These are phyloP conservation scores for Beta vulgaris DNA, from an alignment of 148 eudicot genomes.

Conservation along the genomic window DNA sequence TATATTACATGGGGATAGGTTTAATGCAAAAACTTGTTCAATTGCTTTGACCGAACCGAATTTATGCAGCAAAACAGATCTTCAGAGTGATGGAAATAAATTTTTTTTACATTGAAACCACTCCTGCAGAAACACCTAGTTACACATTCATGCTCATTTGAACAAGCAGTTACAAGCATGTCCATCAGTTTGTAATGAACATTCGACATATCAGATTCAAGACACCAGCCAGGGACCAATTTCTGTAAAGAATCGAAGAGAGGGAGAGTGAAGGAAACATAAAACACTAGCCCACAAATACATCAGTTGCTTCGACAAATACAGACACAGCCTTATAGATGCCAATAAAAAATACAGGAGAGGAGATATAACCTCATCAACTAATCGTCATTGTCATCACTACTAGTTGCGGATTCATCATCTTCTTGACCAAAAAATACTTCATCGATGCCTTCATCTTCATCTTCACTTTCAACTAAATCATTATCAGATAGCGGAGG, in stretches of 20 bases:
- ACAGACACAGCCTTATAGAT: constrained; percentile 3
- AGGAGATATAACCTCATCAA: constrained; percentile 13
- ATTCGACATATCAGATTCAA: too few species aligned
- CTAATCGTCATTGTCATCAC: constrained; percentile 44
- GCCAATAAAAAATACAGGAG: not conserved
- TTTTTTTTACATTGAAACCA: too few species aligned
- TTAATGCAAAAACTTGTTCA: not conserved
- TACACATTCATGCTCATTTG: too few species aligned
- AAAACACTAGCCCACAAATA: not conserved
- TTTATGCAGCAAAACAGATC: not conserved
- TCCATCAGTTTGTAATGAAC: too few species aligned
- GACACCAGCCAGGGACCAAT: not conserved
- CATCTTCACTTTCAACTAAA: constrained; percentile 65
- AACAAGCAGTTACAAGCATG: too few species aligned
- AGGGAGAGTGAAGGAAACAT: not conserved
- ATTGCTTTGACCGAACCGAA: not conserved
- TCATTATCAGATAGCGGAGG: constrained; percentile 31
- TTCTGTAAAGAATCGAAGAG: too few species aligned
- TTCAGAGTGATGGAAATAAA: not conserved
- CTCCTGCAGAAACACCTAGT: too few species aligned
- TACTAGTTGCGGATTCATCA: constrained; percentile 49
- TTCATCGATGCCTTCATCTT: constrained; percentile 54
- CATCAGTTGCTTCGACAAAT: not conserved
- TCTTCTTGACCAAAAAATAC: constrained; percentile 60
- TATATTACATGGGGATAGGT: not conserved